Conservation (phyloP, 257 asterid genomes). For the Rhazya stricta region DNA sequence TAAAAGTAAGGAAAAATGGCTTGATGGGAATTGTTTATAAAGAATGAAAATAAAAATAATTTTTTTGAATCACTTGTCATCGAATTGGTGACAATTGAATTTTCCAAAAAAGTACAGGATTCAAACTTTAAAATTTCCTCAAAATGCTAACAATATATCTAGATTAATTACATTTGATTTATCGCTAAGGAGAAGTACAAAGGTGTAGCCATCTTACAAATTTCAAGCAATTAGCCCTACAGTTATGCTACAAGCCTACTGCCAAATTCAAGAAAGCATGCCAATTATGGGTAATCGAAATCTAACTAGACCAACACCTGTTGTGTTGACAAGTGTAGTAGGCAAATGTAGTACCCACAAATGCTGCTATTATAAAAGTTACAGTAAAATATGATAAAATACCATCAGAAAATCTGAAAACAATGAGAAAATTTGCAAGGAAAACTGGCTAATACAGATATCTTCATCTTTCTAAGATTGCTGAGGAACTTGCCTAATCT, state of each 20-base stretch:
- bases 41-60: too few species aligned
- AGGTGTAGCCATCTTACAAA: not conserved
- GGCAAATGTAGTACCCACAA: not conserved
- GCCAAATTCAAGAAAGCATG: not conserved
- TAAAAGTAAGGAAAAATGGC: too few species aligned
- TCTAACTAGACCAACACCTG: not conserved
- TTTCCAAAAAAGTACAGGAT: too few species aligned
- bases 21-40: too few species aligned
- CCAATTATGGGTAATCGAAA: not conserved
- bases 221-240: not conserved
- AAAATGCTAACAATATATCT: too few species aligned
- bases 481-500: not conserved
- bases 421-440: not conserved
- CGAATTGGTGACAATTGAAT: too few species aligned
- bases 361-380: not conserved
- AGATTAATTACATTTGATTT: too few species aligned
- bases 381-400: not conserved
- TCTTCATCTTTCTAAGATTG: not conserved
- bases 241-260: not conserved
- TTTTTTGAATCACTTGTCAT: too few species aligned
- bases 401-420: not conserved
- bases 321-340: not conserved
- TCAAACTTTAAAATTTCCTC: too few species aligned
- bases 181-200: not conserved
- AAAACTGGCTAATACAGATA: not conserved